These are phyloP conservation scores for Penicillium pulvis DNA, from an alignment of 495 filamentous ascomycete genomes.

Conservation along the genomic window DNA sequence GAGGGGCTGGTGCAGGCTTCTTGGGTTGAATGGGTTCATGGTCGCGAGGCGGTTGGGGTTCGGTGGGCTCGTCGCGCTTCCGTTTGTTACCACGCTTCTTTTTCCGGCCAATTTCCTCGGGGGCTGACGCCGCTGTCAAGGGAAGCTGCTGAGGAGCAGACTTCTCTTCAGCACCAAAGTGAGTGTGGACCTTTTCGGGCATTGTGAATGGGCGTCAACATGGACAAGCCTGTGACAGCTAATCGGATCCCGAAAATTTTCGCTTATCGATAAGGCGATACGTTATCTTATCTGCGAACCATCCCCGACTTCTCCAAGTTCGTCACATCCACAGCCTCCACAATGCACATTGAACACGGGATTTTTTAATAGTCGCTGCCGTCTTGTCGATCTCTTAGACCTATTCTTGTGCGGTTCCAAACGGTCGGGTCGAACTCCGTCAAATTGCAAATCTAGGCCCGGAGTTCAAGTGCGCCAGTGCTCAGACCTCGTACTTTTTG, in stretches of 20 bases:
- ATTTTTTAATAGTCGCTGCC: neutral
- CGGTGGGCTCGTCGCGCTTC: slow-evolving; percentile 39
- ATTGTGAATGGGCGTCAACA: slow-evolving; percentile 34
- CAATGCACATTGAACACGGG: neutral
- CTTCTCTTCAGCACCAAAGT: slow-evolving; percentile 26
- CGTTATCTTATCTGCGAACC: neutral
- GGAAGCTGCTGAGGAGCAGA: slow-evolving; percentile 8
- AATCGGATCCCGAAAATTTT: slow-evolving; percentile 33
- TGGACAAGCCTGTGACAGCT: neutral
- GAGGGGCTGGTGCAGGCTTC: neutral
- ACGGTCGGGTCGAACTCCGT: neutral
- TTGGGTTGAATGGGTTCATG: slow-evolving; percentile 3
- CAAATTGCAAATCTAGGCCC: slow-evolving; percentile 7
- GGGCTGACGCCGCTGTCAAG: neutral
- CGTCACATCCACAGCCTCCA: neutral
- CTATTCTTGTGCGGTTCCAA: neutral
- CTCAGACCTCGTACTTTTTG: slow-evolving; percentile 6
- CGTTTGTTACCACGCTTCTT: slow-evolving; percentile 46
- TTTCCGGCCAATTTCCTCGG: slow-evolving; percentile 28
- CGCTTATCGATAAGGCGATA: slow-evolving; percentile 15
- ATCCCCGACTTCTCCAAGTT: too few relatives aligned
- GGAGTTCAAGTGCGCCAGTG: neutral
- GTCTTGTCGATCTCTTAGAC: neutral
- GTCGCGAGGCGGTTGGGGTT: slow-evolving; percentile 10
- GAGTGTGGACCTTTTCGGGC: slow-evolving; percentile 47